These are phyloP conservation scores for Macrotyloma uniflorum DNA, from an alignment of 306 rosid species.

Conservation along the genomic window DNA sequence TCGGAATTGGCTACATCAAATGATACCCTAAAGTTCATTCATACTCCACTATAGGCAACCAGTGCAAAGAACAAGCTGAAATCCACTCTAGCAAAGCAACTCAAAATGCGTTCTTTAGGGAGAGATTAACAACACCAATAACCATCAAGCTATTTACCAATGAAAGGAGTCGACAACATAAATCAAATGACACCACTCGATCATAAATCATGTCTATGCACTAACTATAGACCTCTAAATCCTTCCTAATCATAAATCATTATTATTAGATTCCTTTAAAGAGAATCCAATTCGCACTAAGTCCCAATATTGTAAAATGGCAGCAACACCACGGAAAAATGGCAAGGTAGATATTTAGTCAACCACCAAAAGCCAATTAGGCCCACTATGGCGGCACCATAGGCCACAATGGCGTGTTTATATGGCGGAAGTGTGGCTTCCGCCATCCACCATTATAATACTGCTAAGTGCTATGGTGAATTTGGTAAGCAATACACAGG, in stretches of 20 bases:
- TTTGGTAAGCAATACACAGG: not conserved
- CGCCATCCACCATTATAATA: not conserved
- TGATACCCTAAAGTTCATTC: not conserved
- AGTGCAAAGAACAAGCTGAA: not conserved
- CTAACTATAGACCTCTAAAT: not conserved
- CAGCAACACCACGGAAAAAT: no score
- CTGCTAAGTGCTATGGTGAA: not conserved
- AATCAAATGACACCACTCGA: not conserved
- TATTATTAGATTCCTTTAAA: no score
- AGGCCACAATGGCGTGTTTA: not conserved
- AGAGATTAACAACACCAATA: not conserved
- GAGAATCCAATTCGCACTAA: no score
- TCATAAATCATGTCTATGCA: not conserved
- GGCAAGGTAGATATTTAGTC: no score
- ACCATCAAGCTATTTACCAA: not conserved
- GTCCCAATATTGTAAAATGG: no score
- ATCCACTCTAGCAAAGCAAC: constrained; percentile 7
- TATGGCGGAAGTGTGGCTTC: not conserved
- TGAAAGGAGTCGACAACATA: not conserved
- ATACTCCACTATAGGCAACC: not conserved
- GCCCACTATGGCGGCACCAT: no score
- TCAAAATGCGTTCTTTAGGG: not conserved
- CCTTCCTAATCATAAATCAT: no score
- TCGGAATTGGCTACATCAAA: not conserved
- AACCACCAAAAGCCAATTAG: no score